These are phyloP conservation scores for Gastrodia elata DNA, from an alignment of 106 monocot genomes.

Conservation along the genomic window DNA sequence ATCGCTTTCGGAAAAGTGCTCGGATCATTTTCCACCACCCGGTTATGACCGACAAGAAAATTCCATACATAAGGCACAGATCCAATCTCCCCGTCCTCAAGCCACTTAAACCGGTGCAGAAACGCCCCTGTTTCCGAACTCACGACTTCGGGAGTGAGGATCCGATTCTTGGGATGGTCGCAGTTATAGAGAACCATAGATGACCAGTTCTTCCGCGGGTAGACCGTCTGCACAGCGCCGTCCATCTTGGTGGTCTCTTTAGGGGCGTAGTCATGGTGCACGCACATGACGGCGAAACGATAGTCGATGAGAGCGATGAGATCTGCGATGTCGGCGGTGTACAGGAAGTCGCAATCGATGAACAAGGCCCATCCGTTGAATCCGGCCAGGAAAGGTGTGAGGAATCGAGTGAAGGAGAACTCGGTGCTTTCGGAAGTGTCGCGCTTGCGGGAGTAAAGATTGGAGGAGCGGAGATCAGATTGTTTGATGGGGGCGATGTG, in stretches of 20 bases:
- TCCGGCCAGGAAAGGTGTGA: conserved; percentile 68
- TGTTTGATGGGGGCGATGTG: conserved; percentile 59
- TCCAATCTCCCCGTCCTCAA: conserved; percentile 82
- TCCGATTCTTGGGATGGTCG: conserved; percentile 64
- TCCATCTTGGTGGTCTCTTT: conserved; percentile 83
- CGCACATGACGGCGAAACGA: conserved; percentile 73
- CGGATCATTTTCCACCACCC: conserved; percentile 28
- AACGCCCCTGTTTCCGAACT: conserved; percentile 73
- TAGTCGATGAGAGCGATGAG: conserved; percentile 42
- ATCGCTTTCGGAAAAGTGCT: conserved; percentile 56
- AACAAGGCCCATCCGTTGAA: conserved; percentile 78
- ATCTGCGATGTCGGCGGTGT: conserved; percentile 46
- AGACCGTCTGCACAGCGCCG: conserved; percentile 75
- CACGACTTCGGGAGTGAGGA: conserved; percentile 59
- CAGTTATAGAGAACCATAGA: conserved; percentile 95
- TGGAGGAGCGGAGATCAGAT: conserved; percentile 57
- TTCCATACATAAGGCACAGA: conserved; percentile 78
- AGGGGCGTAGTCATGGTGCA: conserved; percentile 77
- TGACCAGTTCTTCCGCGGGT: conserved; percentile 95
- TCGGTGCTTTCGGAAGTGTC: conserved; percentile 74
- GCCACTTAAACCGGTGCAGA: conserved; percentile 79
- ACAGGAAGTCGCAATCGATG: conserved; percentile 93
- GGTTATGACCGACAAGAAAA: conserved; percentile 85
- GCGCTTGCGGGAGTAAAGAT: conserved; percentile 61
- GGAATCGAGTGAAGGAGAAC: conserved; percentile 96